phyloP scores from a whole-genome alignment of 1,284 basidiomycete genomes.

The Sanghuangporus weigelae region DNA sequence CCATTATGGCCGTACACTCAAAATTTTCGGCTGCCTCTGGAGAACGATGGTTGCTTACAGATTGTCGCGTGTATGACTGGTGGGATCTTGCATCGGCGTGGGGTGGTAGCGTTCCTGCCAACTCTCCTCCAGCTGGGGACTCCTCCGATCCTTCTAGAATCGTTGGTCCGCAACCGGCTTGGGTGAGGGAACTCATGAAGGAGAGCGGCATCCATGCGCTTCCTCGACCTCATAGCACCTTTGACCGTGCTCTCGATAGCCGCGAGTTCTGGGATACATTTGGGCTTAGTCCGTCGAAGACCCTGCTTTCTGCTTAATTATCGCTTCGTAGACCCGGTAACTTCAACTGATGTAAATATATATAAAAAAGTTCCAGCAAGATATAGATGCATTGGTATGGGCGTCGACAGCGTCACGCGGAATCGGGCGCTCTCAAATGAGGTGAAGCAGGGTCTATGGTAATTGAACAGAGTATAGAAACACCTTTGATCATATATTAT shows the following conservation, averaged over 20 bases:
- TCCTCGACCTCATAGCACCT: constrained; percentile 41
- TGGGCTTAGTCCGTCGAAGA: constrained; percentile 14
- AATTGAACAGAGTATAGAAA: too few relatives aligned
- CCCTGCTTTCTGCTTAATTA: background rate
- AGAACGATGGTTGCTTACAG: constrained; percentile 53
- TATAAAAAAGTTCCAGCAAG: too few relatives aligned
- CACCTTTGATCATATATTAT: too few relatives aligned
- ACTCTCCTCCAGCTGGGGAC: background rate
- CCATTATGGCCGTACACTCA: constrained; percentile 47
- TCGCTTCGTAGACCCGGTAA: background rate
- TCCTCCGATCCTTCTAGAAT: constrained; percentile 9
- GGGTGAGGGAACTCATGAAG: constrained; percentile 56
- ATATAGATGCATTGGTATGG: too few relatives aligned
- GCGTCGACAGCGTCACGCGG: too few relatives aligned
- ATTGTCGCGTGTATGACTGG: constrained; percentile 60
- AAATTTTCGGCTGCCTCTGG: constrained; percentile 39
- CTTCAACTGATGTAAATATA: too few relatives aligned
- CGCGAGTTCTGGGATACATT: constrained; percentile 51
- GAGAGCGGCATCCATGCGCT: constrained; percentile 46
- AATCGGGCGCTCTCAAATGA: too few relatives aligned
- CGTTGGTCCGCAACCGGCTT: constrained; percentile 24
- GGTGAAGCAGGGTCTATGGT: too few relatives aligned
- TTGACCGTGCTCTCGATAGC: constrained; percentile 54
- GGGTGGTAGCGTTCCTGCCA: constrained; percentile 27
- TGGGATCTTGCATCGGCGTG: constrained; percentile 60